phyloP scores from a whole-genome alignment of 352 stramenopile species.

The Phytopythium mirpurense region DNA sequence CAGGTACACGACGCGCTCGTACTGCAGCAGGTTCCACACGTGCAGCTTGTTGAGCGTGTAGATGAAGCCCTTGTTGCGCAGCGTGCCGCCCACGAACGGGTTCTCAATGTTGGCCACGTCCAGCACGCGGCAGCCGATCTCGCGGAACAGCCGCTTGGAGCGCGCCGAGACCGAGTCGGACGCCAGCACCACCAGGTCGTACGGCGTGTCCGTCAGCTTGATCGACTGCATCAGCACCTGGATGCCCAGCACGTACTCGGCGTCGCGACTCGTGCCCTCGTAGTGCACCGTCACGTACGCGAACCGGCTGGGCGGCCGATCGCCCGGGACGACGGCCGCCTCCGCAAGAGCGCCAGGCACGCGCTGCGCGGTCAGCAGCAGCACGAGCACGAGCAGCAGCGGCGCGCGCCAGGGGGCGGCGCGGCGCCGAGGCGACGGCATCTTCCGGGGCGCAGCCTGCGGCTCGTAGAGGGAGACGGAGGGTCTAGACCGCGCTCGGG shows the following conservation, averaged over 20 bases:
- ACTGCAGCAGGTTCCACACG: constrained; percentile 89
- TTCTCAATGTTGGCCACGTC: constrained; percentile 88
- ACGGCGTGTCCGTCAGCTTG: constrained; percentile 74
- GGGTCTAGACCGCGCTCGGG: no score
- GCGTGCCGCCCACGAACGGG: constrained; percentile 68
- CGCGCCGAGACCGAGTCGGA: constrained; percentile 78
- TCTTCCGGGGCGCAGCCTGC: background rate
- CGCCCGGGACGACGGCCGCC: constrained; percentile 5
- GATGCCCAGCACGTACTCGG: constrained; percentile 81
- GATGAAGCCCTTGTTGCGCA: constrained; percentile 87
- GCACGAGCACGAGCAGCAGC: constrained; percentile 19
- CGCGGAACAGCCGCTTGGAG: constrained; percentile 70
- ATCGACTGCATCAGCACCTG: constrained; percentile 85
- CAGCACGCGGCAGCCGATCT: constrained; percentile 78
- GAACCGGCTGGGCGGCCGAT: constrained; percentile 49
- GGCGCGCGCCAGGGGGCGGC: constrained; percentile 6
- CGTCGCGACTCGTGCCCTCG: constrained; percentile 75
- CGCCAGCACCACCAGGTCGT: constrained; percentile 83
- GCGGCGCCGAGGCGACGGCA: background rate
- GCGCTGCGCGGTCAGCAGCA: constrained; percentile 17
- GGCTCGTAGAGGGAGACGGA: background rate
- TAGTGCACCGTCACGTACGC: constrained; percentile 87
- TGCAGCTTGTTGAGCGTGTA: constrained; percentile 90
- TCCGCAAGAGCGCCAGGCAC: background rate
- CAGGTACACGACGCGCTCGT: constrained; percentile 88